Percentiles rank a stretch among this genome's conserved stretches.
Evolutionary conservation across 129 eudicot genomes (phyloP).

Genomic region (Lactuca sativa): DNA sequence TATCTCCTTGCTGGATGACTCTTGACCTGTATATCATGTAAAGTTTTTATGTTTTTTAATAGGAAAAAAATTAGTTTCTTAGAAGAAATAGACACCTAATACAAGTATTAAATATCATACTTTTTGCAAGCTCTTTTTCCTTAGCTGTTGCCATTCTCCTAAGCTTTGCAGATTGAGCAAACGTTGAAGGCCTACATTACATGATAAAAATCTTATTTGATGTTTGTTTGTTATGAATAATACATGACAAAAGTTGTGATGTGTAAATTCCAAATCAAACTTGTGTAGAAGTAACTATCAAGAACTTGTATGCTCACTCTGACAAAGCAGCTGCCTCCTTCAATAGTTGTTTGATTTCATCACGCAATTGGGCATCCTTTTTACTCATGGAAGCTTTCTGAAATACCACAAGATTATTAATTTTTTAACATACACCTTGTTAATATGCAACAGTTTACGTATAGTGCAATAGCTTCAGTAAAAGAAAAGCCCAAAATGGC

Average conservation of each 20-base stretch:
- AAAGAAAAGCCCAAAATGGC: neutral
- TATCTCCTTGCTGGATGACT: slow-evolving; percentile 46
- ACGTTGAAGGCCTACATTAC: slow-evolving; percentile 84
- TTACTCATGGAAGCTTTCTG: slow-evolving; percentile 53
- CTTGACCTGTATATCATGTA: slow-evolving; percentile 53
- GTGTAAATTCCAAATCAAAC: slow-evolving; percentile 9
- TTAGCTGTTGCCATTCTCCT: slow-evolving; percentile 91
- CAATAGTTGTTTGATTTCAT: slow-evolving; percentile 73
- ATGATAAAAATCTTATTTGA: slow-evolving; percentile 13
- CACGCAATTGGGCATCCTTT: slow-evolving; percentile 49
- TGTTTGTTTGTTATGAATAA: slow-evolving; percentile 8
- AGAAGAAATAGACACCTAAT: neutral
- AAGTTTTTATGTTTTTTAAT: neutral
- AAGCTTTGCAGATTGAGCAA: slow-evolving; percentile 97
- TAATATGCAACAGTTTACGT: neutral
- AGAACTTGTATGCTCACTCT: slow-evolving; percentile 49
- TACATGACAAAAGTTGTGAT: neutral
- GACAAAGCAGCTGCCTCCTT: slow-evolving; percentile 69
- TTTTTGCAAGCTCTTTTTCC: slow-evolving; percentile 91
- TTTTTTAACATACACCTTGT: neutral
- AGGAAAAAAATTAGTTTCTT: neutral
- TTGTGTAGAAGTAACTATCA: neutral
- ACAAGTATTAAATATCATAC: slow-evolving; percentile 36
- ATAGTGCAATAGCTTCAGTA: slow-evolving; percentile 1
- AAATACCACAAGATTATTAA: slow-evolving; percentile 5